Conservation (phyloP, 1,139 yeast genomes). For the Eremothecium coryli region DNA sequence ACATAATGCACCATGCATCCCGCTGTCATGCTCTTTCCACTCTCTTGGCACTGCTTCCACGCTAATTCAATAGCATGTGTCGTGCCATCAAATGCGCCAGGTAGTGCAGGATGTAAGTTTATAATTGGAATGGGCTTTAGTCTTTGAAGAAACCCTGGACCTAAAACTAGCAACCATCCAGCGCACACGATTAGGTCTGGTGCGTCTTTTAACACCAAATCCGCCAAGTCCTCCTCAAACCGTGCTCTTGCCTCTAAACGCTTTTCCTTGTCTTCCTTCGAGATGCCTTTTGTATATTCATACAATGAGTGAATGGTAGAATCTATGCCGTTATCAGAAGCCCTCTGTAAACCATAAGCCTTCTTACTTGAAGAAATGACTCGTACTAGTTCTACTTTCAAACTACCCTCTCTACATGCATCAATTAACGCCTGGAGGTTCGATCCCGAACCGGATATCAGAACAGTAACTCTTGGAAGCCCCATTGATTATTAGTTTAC, state of each 20-base stretch:
- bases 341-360: constrained; percentile 82
- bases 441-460: constrained; percentile 91
- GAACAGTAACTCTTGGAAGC: constrained; percentile 45
- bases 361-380: constrained; percentile 77
- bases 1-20: constrained; percentile 97
- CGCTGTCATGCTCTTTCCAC: constrained; percentile 45
- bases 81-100: constrained; percentile 95
- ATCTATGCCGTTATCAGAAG: constrained; percentile 57
- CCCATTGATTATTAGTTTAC: constrained; percentile 4
- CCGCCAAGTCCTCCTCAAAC: constrained; percentile 73
- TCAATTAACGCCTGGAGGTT: constrained; percentile 90
- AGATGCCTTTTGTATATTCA: constrained; percentile 61
- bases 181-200: constrained; percentile 94
- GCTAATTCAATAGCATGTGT: constrained; percentile 89
- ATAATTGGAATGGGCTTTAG: constrained; percentile 66
- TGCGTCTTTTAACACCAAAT: constrained; percentile 45
- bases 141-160: constrained; percentile 64
- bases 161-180: constrained; percentile 93
- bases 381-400: constrained; percentile 34
- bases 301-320: constrained; percentile 64
- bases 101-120: constrained; percentile 92
- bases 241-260: constrained; percentile 54
- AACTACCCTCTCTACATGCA: constrained; percentile 49
- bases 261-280: constrained; percentile 45
- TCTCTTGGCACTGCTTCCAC: constrained; percentile 83